Percentiles rank a stretch among this genome's conserved stretches.
Conservation (phyloP, 257 asterid genomes). For the Echium plantagineum region DNA sequence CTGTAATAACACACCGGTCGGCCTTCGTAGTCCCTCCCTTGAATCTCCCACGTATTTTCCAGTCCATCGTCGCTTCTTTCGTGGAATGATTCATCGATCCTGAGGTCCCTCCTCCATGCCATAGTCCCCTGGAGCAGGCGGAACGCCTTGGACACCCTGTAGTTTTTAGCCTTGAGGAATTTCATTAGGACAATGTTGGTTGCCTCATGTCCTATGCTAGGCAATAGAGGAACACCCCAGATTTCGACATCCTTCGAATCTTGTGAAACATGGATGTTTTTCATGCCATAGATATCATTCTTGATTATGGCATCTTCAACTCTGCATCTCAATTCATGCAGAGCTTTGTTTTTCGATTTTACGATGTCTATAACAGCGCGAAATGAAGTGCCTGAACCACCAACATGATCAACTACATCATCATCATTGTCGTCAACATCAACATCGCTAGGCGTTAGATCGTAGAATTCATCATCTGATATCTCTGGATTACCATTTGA, state of each 20-base stretch:
- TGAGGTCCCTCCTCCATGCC: constrained; percentile 50
- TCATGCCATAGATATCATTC: constrained; percentile 25
- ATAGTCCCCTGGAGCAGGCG: constrained; percentile 36
- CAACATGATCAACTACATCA: constrained; percentile 3
- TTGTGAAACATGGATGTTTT: constrained; percentile 4
- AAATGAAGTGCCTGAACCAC: no score
- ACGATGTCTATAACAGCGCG: constrained; percentile 12
- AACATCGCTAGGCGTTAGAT: not conserved
- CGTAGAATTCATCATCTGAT: not conserved
- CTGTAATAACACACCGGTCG: constrained; percentile 47
- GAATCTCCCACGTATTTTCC: constrained; percentile 32
- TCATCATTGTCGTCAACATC: constrained; percentile 2
- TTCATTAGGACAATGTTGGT: constrained; percentile 45
- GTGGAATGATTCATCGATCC: constrained; percentile 18
- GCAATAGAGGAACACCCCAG: constrained; percentile 77
- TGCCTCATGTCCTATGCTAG: constrained; percentile 30
- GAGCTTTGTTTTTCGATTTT: constrained; percentile 20
- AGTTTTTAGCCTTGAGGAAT: constrained; percentile 50
- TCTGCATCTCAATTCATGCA: constrained; percentile 41
- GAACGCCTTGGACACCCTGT: constrained; percentile 49
- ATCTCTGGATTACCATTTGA: no score
- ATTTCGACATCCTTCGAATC: constrained; percentile 21
- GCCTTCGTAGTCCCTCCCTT: constrained; percentile 57
- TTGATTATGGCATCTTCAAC: constrained; percentile 56
- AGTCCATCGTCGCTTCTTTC: constrained; percentile 22